Evolutionary conservation across 768 basidiomycete species (phyloP).

Genomic region (Boletus insuetus): DNA sequence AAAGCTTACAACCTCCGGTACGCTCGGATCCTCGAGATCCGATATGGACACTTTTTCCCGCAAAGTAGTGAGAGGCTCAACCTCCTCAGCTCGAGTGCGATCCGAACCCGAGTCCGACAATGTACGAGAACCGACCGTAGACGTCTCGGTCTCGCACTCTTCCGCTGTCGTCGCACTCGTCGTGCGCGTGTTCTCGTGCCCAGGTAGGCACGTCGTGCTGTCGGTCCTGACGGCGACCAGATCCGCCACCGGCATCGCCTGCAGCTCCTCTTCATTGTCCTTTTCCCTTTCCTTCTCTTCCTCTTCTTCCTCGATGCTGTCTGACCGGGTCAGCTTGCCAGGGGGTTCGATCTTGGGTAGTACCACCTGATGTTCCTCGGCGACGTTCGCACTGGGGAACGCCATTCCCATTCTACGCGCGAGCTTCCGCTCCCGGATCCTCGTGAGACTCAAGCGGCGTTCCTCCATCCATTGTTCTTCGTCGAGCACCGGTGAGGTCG

Average conservation of each 20-base stretch:
- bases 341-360: constrained; percentile 23
- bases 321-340: constrained; percentile 27
- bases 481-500: constrained; percentile 13
- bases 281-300: constrained; percentile 24
- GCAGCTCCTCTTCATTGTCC: constrained; percentile 8
- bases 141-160: constrained; percentile 22
- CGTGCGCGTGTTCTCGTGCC: background rate
- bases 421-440: constrained; percentile 32
- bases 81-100: constrained; percentile 24
- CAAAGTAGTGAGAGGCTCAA: constrained; percentile 20
- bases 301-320: constrained; percentile 33
- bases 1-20: constrained; percentile 14
- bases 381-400: constrained; percentile 12
- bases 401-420: constrained; percentile 31
- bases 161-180: constrained; percentile 6
- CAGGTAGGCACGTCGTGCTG: background rate
- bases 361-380: constrained; percentile 14
- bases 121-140: constrained; percentile 24
- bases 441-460: constrained; percentile 31
- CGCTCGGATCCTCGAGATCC: constrained; percentile 26
- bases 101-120: constrained; percentile 30
- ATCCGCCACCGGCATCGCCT: background rate
- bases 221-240: background rate
- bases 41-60: constrained; percentile 25
- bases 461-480: constrained; percentile 37